Base-by-base conservation (phyloP, 192 early-diverging fungal genomes). In the Phycomyces nitens region DNA sequence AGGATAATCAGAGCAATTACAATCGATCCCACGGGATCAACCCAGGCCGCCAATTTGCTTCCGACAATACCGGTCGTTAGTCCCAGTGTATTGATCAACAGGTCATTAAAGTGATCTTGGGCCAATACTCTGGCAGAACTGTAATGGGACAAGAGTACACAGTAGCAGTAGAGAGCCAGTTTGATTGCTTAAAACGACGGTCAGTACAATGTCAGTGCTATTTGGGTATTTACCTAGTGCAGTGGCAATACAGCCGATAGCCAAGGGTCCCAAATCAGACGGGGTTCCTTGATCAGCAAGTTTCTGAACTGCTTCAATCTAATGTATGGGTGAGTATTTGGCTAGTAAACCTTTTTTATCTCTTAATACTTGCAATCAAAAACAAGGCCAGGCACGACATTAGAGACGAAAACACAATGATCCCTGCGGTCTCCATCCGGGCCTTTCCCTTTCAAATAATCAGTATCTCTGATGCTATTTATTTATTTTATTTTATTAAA, bases 381-480 rank as follows among this genome's bases (percentile, higher is more conserved):
- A 85, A 80, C 5, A 89, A 72, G 3, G 89, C 86, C 7, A 90
- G 80, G 7, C 88, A 85, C 47, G 80, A 77, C 90, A 90, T 92
- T n/a, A 90, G 77, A 9, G 82, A 82, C 0, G 89, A 74, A 77
- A 92, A 92, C 12, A 92, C 82, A 63, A 92, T 90, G 0, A 88
- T 88, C 27, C 90, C 90, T 11, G 84, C 82, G 10, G 89, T 90
- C 68, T 92, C 90, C 66, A 90, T 83, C 41, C 88, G 79, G 20
- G 84, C 79, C 57, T 89, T 85, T 24, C 90, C 90, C 83, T 83
- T 42, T 12, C 15, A 41, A 52, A 16, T 22, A 41, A n/a, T 54
- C 16, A 50, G 16, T 43, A 23, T 23, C 12, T n/a, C 44, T 26
- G 58, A 26, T 56, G 41, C n/a, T 27, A 12, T 29, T 56, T 29